phyloP scores from a whole-genome alignment of 116 monocot species.

The Phalaenopsis hybrid region DNA sequence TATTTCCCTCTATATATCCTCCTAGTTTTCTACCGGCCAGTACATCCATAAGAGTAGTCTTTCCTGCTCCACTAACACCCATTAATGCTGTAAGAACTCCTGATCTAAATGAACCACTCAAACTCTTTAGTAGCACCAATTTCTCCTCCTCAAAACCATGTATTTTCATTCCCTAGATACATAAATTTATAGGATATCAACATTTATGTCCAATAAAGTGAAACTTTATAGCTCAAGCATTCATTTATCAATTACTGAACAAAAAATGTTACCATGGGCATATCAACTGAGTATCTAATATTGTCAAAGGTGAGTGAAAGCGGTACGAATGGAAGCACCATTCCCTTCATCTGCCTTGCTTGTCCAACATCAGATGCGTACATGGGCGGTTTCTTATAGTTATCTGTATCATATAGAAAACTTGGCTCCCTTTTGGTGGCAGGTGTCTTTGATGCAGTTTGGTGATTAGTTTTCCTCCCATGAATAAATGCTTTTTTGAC shows the following conservation, averaged over 20 bases:
- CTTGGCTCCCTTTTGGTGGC: no score
- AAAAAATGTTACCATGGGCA: conserved; percentile 21
- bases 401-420: background rate
- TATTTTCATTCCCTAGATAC: conserved; percentile 28
- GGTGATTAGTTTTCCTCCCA: background rate
- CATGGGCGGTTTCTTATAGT: background rate
- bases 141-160: conserved; percentile 14
- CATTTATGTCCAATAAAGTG: background rate
- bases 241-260: background rate
- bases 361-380: background rate
- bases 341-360: conserved; percentile 19
- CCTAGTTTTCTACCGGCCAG: conserved; percentile 6
- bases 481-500: background rate
- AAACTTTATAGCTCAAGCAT: background rate
- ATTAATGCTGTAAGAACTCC: conserved; percentile 11
- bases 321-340: conserved; percentile 30
- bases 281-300: conserved; percentile 33
- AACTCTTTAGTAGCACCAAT: conserved; percentile 16
- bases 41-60: conserved; percentile 11
- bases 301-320: conserved; percentile 24
- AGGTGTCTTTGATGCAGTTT: background rate
- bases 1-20: background rate
- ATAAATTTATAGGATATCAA: background rate
- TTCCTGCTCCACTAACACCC: background rate
- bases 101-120: conserved; percentile 36